phyloP scores from a whole-genome alignment of 108 stramenopile genomes.

The Nitzschia sp. region DNA sequence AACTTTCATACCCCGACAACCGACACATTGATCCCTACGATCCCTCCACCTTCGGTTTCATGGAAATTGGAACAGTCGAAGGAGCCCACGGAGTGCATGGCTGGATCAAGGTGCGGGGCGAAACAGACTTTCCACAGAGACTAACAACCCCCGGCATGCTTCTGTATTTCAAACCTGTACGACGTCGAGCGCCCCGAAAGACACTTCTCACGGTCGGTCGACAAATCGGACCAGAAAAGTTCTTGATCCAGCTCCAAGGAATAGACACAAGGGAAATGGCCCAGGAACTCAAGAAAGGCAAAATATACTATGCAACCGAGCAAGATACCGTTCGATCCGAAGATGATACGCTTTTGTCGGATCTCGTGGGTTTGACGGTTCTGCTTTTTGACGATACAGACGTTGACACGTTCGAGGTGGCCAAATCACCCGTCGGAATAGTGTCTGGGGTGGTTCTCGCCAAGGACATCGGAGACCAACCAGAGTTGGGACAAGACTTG shows the following conservation, averaged over 20 bases:
- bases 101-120: conserved; percentile 54
- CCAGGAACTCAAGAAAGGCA: conserved; percentile 53
- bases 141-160: conserved; percentile 52
- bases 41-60: conserved; percentile 82
- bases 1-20: conserved; percentile 66
- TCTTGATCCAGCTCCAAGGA: conserved; percentile 64
- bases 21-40: conserved; percentile 80
- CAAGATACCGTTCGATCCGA: conserved; percentile 48
- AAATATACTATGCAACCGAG: conserved; percentile 54
- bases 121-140: conserved; percentile 72
- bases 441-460: conserved; percentile 72
- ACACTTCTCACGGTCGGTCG: conserved; percentile 56
- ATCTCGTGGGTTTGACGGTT: conserved; percentile 77
- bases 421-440: conserved; percentile 59
- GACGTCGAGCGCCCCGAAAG: conserved; percentile 75
- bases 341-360: conserved; percentile 56
- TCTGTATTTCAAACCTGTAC: conserved; percentile 65
- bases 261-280: conserved; percentile 60
- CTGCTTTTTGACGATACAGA: conserved; percentile 12
- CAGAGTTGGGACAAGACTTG: conserved; percentile 78
- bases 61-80: conserved; percentile 71
- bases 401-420: conserved; percentile 20
- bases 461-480: conserved; percentile 77
- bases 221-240: conserved; percentile 41
- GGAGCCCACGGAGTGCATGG: conserved; percentile 86